A percentile compares a stretch with the other conserved stretches of the same genome.
These are phyloP conservation scores for Fraxinus xanthoxyloides DNA, from an alignment of 305 asterid species.

Conservation along the genomic window DNA sequence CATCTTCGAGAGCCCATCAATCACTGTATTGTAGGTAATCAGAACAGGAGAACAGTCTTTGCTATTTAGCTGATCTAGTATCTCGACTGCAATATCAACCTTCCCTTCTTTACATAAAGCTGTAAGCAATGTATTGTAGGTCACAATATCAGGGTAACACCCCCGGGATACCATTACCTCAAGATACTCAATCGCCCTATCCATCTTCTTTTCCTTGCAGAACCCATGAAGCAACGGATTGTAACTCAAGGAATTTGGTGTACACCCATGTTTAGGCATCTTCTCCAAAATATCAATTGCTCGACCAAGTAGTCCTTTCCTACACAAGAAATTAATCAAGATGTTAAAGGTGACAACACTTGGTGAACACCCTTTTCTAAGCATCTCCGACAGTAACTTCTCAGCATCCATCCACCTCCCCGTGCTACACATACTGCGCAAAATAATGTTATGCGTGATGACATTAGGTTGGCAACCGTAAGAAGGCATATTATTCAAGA, in stretches of 20 bases:
- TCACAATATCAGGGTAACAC: conserved; percentile 87
- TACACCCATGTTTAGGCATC: conserved; percentile 79
- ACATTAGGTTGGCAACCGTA: conserved; percentile 85
- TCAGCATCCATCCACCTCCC: conserved; percentile 96
- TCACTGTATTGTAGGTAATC: conserved; percentile 81
- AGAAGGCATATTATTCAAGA: conserved; percentile 58
- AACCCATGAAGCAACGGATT: conserved; percentile 80
- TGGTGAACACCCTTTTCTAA: conserved; percentile 74
- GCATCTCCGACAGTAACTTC: conserved; percentile 78
- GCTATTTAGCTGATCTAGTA: conserved; percentile 60
- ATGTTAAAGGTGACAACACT: conserved; percentile 87
- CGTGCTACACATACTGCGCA: conserved; percentile 79
- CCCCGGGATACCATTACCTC: conserved; percentile 81
- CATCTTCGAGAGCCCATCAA: conserved; percentile 75
- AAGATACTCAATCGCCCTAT: conserved; percentile 75
- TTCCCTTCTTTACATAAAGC: conserved; percentile 87
- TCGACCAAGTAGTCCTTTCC: conserved; percentile 63
- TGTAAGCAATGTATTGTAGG: conserved; percentile 84
- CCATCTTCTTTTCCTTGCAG: conserved; percentile 89
- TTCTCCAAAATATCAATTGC: conserved; percentile 76
- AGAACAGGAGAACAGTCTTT: conserved; percentile 77
- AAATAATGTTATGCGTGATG: conserved; percentile 70
- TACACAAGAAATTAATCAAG: conserved; percentile 72
- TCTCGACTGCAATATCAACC: conserved; percentile 74
- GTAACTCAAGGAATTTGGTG: conserved; percentile 77